These are phyloP conservation scores for Ogataea trehalophila DNA, from an alignment of 805 yeast species.

Conservation along the genomic window DNA sequence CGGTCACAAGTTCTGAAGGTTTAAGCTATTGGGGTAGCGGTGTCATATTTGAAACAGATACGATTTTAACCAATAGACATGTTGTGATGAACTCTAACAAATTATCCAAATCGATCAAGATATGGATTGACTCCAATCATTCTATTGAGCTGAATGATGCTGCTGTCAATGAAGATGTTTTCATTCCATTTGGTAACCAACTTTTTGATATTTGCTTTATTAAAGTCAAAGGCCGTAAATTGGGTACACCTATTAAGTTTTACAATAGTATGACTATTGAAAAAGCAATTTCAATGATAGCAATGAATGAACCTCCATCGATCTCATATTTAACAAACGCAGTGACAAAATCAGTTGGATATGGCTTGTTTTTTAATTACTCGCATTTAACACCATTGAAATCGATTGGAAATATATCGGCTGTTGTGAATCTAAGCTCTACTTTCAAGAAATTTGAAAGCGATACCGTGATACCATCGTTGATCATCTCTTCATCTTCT, in stretches of 20 bases:
- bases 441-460: conserved; percentile 6
- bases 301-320: no score
- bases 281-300: neutral
- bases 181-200: conserved; percentile 27
- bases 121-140: conserved; percentile 3
- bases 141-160: conserved; percentile 5
- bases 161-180: conserved; percentile 12
- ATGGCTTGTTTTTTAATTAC: conserved; percentile 33
- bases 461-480: conserved; percentile 3
- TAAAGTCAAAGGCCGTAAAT: conserved; percentile 12
- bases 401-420: conserved; percentile 31
- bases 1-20: conserved; percentile 4
- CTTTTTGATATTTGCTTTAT: conserved; percentile 37
- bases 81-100: conserved; percentile 24
- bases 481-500: conserved; percentile 36
- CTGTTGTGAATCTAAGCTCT: conserved; percentile 10
- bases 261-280: conserved; percentile 1
- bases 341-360: conserved; percentile 32
- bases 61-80: conserved; percentile 39
- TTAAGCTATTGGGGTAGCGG: conserved; percentile 40
- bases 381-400: conserved; percentile 26
- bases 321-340: neutral
- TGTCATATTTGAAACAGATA: conserved; percentile 27
- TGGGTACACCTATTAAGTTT: neutral
- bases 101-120: conserved; percentile 13